A percentile compares a stretch with the other conserved stretches of the same genome.
Evolutionary conservation across 2,329 filamentous ascomycete genomes (phyloP).

Genomic region (Pestalotiopsis sp.): DNA sequence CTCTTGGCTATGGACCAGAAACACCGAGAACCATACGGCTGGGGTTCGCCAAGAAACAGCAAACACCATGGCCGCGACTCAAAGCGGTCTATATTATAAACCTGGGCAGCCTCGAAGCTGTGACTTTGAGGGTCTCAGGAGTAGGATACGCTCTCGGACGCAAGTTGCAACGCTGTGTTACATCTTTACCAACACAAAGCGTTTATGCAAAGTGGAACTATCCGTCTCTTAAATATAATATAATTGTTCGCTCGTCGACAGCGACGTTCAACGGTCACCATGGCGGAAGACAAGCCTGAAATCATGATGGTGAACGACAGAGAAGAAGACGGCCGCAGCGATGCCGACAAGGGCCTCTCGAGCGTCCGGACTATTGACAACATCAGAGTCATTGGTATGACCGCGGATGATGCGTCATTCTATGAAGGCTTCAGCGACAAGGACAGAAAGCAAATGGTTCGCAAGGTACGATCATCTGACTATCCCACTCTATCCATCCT

Average conservation of each 20-base stretch:
- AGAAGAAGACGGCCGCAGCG: slow-evolving; percentile 1
- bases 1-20: background rate
- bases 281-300: slow-evolving; percentile 5
- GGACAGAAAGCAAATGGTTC: slow-evolving; percentile 24
- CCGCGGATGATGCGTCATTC: slow-evolving; percentile 29
- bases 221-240: no score
- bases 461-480: slow-evolving; percentile 23
- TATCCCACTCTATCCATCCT: background rate
- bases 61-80: background rate
- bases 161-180: background rate
- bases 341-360: background rate
- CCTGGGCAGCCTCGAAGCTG: background rate
- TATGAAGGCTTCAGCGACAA: slow-evolving; percentile 24
- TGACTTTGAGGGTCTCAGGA: background rate
- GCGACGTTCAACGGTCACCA: background rate
- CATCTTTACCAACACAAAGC: background rate
- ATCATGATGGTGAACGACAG: slow-evolving; percentile 5
- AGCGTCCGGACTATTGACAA: slow-evolving; percentile 23
- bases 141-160: background rate
- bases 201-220: no score
- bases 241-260: no score
- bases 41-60: background rate
- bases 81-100: background rate
- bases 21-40: background rate
- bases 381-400: slow-evolving; percentile 33